Conservation (phyloP, 106 monocot genomes). For the Acorus calamus region DNA sequence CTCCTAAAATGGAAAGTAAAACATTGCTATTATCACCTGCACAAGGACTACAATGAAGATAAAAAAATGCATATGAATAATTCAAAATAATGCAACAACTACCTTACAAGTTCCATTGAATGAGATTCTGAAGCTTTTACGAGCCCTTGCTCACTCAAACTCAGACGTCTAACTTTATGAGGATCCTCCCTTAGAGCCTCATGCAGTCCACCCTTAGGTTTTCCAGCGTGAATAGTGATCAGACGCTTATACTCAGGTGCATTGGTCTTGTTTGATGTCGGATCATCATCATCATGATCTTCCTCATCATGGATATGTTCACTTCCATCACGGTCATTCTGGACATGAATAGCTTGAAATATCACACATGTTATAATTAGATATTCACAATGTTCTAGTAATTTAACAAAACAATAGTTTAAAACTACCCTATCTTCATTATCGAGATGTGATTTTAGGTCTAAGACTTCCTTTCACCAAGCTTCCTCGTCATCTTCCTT, state of each 20-base stretch:
- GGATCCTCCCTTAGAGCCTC: constrained; percentile 22
- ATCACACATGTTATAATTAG: too few species aligned
- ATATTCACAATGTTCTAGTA: too few species aligned
- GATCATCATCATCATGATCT: constrained; percentile 19
- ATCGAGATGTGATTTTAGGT: too few species aligned
- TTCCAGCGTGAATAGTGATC: constrained; percentile 23
- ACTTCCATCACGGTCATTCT: constrained; percentile 4
- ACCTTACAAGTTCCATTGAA: constrained; percentile 31
- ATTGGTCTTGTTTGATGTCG: constrained; percentile 7
- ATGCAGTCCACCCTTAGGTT: constrained; percentile 18
- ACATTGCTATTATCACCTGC: too few species aligned
- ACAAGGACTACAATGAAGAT: not conserved
- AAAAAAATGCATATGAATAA: not conserved
- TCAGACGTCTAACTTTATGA: constrained; percentile 29
- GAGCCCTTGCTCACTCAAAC: constrained; percentile 37
- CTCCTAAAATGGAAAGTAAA: not conserved
- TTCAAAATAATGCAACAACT: not conserved
- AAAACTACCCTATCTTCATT: constrained; percentile 43
- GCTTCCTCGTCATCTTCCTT: too few species aligned
- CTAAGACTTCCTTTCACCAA: too few species aligned
- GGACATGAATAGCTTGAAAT: too few species aligned
- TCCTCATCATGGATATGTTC: constrained; percentile 15
- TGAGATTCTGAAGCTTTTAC: constrained; percentile 23
- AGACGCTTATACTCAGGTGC: not conserved
- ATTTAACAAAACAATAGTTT: not conserved